Base-by-base conservation (phyloP, 2,329 filamentous ascomycete genomes). In the Pezicula carpinea region DNA sequence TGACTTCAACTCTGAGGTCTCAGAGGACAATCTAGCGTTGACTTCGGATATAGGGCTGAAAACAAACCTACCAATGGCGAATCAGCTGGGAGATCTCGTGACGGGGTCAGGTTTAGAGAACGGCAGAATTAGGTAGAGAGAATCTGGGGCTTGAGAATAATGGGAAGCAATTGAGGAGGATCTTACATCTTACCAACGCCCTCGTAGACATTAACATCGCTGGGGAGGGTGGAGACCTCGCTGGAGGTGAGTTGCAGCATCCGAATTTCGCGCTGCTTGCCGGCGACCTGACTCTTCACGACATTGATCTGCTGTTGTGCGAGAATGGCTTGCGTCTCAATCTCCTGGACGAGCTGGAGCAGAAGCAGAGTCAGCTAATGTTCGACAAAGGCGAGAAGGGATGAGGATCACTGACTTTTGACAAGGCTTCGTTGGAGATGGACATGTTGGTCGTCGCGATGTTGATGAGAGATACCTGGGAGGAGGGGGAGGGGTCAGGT, bases 181-280 rank as follows among this genome's bases (percentile, higher is more conserved):
- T 70, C 83, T 61, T 69, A 96, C 93, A 99, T 97, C 72, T 97
- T 99, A 43, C 93, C 93, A 10, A 97, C 86, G 5, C 92, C 92
- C 69, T 97, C 92, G 61, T 97, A 99, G 22, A 96, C 81, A 26
- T 84, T 84, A 0, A 89, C 93, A 40, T 85, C 79, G 15, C 78
- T 66, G 4, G 90, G 85, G 51, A 99, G 70, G 6, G 80, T 77
- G n/a, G 81, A 79, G 42, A 97, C 75, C 69, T 99, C 93, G 54
- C 79, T 88, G 31, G 85, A 79, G 2, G 92, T 97, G 55, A 99
- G 73, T 67, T 95, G 87, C 35, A 95, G 77, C 69, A 96, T 82
- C 38, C 93, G 89, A 63, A 87, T 83, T 65, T 97, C 92, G 49
- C 91, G 83, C 67, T 92, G 88, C 70, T 95, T 96, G 50, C 82